These are phyloP conservation scores for Aethionema arabicum DNA, from an alignment of 345 rosid species.

Conservation along the genomic window DNA sequence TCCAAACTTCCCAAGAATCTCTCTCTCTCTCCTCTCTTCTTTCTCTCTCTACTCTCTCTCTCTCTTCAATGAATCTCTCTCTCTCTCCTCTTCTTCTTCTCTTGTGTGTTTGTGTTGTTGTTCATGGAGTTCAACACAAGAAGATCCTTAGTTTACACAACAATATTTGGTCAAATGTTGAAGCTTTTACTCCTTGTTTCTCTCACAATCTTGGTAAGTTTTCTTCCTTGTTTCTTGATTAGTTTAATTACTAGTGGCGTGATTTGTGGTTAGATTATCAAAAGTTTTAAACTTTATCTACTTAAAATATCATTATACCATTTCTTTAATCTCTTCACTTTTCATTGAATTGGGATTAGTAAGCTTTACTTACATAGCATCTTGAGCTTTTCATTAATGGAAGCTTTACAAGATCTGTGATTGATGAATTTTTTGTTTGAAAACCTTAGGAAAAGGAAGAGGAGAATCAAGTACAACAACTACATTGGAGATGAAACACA, in stretches of 20 bases:
- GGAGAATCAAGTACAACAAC: conserved; percentile 46
- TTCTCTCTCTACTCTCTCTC: conserved; percentile 5
- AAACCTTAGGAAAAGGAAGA: conserved; percentile 44
- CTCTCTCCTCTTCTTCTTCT: conserved; percentile 21
- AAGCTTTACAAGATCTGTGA: background rate
- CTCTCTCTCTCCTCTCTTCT: conserved; percentile 23
- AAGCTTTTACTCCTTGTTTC: conserved; percentile 31
- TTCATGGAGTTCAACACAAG: conserved; percentile 32
- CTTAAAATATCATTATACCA: conserved; percentile 21
- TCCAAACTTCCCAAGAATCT: conserved; percentile 44
- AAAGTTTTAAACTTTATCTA: conserved; percentile 9
- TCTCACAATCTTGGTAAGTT: conserved; percentile 32
- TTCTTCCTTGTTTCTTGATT: conserved; percentile 20
- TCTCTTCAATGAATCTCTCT: conserved; percentile 31
- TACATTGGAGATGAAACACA: conserved; percentile 75
- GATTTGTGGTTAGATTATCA: conserved; percentile 25
- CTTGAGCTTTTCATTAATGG: conserved; percentile 19
- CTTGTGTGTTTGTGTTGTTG: conserved; percentile 8
- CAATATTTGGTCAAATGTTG: conserved; percentile 23
- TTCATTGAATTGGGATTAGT: conserved; percentile 27
- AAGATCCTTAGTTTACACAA: conserved; percentile 31
- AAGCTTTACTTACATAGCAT: conserved; percentile 17
- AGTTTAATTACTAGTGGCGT: conserved; percentile 20
- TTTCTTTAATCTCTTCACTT: conserved; percentile 14
- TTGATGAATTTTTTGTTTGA: conserved; percentile 4